Percentiles rank a stretch among this genome's conserved stretches.
These are phyloP conservation scores for Stygiomarasmius scandens DNA, from an alignment of 1,284 basidiomycete genomes.

Conservation along the genomic window DNA sequence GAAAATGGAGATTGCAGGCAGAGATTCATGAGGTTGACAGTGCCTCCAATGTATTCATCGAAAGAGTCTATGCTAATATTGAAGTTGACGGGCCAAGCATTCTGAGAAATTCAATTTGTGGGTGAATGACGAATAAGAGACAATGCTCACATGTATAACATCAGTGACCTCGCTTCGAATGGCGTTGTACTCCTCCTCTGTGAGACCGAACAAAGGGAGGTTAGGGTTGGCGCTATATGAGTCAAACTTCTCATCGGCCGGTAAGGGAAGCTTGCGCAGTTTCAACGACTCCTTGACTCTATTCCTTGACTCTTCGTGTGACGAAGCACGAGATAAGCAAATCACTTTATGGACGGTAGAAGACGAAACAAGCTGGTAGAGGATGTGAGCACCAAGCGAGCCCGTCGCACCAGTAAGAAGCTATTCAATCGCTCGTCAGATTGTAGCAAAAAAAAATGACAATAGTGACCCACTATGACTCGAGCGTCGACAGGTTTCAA, in stretches of 20 bases:
- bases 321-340: conserved; percentile 54
- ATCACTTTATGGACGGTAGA: conserved; percentile 44
- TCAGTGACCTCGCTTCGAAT: conserved; percentile 40
- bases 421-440: conserved; percentile 13
- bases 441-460: not conserved
- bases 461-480: conserved; percentile 24
- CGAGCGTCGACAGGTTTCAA: conserved; percentile 20
- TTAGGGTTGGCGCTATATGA: conserved; percentile 49
- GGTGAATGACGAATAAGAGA: conserved; percentile 4
- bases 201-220: conserved; percentile 42
- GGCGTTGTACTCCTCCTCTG: conserved; percentile 35
- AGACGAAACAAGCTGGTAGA: conserved; percentile 45
- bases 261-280: conserved; percentile 27
- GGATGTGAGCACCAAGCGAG: conserved; percentile 61
- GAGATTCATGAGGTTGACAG: conserved; percentile 56
- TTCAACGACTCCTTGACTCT: conserved; percentile 40
- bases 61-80: conserved; percentile 48
- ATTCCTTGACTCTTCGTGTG: conserved; percentile 36
- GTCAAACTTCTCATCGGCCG: conserved; percentile 33
- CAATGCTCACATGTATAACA: conserved; percentile 48
- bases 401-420: conserved; percentile 66
- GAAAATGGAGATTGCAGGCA: conserved; percentile 42
- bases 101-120: conserved; percentile 26
- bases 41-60: conserved; percentile 54
- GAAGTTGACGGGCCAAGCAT: conserved; percentile 54